These are phyloP conservation scores for Aureococcus anophagefferens DNA, from an alignment of 108 stramenopile species.

Conservation along the genomic window DNA sequence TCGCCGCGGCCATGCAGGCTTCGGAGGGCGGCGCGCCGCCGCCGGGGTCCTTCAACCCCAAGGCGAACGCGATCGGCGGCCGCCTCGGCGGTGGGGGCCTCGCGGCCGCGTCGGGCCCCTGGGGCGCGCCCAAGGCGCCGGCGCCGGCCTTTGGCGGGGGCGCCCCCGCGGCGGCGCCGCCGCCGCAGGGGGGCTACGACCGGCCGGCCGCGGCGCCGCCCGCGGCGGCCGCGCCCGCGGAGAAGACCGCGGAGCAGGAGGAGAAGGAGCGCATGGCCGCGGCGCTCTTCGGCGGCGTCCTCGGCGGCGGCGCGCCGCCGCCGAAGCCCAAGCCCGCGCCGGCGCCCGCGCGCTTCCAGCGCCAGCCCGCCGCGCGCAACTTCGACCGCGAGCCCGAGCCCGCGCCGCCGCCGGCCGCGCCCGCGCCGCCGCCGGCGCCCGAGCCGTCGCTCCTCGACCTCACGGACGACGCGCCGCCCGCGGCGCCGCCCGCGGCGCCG, in stretches of 20 bases:
- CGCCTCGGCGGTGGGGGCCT: background rate
- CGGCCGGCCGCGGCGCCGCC: conserved; percentile 38
- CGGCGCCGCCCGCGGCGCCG: conserved; percentile 1
- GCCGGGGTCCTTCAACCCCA: conserved; percentile 7
- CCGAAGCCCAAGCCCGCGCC: conserved; percentile 11
- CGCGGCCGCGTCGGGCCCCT: conserved; percentile 1
- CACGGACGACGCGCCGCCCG: background rate
- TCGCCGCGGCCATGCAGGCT: too few relatives aligned
- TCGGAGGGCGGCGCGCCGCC: background rate
- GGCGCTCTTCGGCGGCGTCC: conserved; percentile 79
- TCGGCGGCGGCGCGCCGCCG: conserved; percentile 30
- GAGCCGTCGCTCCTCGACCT: background rate
- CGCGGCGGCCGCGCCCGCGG: conserved; percentile 14
- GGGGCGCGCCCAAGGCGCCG: background rate
- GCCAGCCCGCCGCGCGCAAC: conserved; percentile 17
- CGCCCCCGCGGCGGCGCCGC: background rate
- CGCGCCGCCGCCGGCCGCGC: conserved; percentile 21
- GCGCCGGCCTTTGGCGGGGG: too few relatives aligned
- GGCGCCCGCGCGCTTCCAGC: conserved; percentile 2
- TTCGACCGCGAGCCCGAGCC: conserved; percentile 11
- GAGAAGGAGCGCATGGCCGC: conserved; percentile 91
- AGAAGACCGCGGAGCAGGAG: conserved; percentile 64
- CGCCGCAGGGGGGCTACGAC: background rate
- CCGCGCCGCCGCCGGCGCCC: background rate
- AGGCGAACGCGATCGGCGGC: background rate